Evolutionary conservation across 169 alveolate genomes (phyloP).

Genomic region (Cryptosporidium ubiquitum): DNA sequence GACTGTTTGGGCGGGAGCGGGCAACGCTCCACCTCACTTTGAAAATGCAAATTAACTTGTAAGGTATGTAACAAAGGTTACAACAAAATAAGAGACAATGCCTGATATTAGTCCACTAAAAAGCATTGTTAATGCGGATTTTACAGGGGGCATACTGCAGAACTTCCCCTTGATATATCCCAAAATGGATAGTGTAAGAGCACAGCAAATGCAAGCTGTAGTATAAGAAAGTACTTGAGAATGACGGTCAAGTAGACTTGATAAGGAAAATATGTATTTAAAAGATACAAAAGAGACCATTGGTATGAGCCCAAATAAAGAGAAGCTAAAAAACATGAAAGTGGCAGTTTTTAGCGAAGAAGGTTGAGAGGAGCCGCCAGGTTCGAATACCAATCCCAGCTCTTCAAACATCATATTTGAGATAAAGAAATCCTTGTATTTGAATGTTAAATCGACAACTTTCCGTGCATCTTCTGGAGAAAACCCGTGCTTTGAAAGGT

Average conservation of each 20-base stretch:
- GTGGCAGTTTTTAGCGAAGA: constrained; percentile 77
- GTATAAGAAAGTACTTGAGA: constrained; percentile 76
- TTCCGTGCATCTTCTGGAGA: constrained; percentile 86
- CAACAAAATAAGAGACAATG: constrained; percentile 83
- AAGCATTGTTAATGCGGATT: constrained; percentile 83
- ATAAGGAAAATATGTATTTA: constrained; percentile 70
- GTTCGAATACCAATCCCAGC: constrained; percentile 84
- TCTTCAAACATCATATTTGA: constrained; percentile 93
- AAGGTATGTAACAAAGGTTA: constrained; percentile 73
- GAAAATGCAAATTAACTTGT: neutral
- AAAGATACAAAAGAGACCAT: constrained; percentile 86
- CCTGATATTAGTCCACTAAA: constrained; percentile 85
- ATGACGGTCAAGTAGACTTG: constrained; percentile 39
- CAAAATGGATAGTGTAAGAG: constrained; percentile 80
- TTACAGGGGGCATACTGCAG: constrained; percentile 82
- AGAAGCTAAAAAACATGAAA: constrained; percentile 87
- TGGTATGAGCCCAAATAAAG: constrained; percentile 88
- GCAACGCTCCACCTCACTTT: neutral
- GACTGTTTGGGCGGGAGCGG: constrained; percentile 48
- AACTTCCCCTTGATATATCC: constrained; percentile 85
- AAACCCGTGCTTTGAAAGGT: constrained; percentile 86
- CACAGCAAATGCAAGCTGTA: constrained; percentile 81
- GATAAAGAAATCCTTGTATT: constrained; percentile 86
- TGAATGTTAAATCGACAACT: constrained; percentile 87
- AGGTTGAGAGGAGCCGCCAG: constrained; percentile 82